A percentile compares a stretch with the other conserved stretches of the same genome.
These are phyloP conservation scores for Yarrowia sp. DNA, from an alignment of 805 yeast species.

Conservation along the genomic window DNA sequence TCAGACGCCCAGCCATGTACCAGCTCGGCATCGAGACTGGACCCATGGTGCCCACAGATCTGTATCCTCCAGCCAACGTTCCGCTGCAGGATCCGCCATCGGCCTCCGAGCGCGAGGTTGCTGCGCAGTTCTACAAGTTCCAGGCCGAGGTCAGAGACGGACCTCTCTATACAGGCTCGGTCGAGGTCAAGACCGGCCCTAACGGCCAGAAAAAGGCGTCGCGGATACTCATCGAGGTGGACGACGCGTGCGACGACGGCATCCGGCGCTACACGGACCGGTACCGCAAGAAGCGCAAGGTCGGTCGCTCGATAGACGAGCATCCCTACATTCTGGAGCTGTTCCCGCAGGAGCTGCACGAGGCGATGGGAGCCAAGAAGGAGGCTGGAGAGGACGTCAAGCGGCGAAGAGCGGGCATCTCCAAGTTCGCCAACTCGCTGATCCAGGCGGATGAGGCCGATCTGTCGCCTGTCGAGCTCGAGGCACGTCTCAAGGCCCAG, in stretches of 20 bases:
- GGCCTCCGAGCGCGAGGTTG: conserved; percentile 31
- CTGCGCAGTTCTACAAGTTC: conserved; percentile 33
- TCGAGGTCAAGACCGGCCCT: conserved; percentile 19
- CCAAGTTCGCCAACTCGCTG: conserved; percentile 43
- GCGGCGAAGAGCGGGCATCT: conserved; percentile 38
- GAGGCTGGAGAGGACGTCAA: conserved; percentile 48
- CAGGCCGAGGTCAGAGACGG: conserved; percentile 34
- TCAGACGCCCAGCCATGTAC: conserved; percentile 34
- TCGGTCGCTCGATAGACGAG: conserved; percentile 70
- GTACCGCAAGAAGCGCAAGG: conserved; percentile 66
- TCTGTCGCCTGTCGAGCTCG: conserved; percentile 39
- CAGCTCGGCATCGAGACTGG: conserved; percentile 29
- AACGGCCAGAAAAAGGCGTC: conserved; percentile 8
- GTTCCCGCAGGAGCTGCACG: conserved; percentile 75
- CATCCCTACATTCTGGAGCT: conserved; percentile 70
- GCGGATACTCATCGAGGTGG: conserved; percentile 23
- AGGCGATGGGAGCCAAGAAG: conserved; percentile 63
- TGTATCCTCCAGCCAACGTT: conserved; percentile 31
- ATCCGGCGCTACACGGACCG: conserved; percentile 78
- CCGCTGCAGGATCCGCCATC: conserved; percentile 32
- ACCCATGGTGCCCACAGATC: conserved; percentile 31
- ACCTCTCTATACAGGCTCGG: conserved; percentile 34
- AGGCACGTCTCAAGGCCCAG: conserved; percentile 38
- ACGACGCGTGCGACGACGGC: conserved; percentile 50
- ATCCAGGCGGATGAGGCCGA: conserved; percentile 37